A percentile compares a stretch with the other conserved stretches of the same genome.
Conservation (phyloP, 805 yeast genomes). For the Candida sanyiensis region DNA sequence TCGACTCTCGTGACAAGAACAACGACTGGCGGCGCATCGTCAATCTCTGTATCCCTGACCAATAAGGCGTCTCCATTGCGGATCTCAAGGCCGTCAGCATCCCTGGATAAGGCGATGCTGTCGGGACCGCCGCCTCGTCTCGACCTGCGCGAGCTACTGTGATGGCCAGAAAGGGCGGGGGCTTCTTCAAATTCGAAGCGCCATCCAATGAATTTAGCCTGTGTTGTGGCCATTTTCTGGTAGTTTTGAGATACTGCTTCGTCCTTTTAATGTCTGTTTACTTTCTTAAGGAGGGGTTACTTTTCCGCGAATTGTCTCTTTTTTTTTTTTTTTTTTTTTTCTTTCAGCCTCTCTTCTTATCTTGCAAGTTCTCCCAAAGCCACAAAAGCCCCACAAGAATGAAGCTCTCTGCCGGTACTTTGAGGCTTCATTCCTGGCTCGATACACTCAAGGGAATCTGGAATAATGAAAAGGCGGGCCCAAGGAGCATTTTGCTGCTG, state of each 20-base stretch:
- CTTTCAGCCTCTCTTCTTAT: no score
- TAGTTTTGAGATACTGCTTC: background rate
- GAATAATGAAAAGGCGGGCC: background rate
- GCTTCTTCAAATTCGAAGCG: conserved; percentile 13
- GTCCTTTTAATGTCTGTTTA: background rate
- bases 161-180: background rate
- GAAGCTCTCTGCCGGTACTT: background rate
- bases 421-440: no score
- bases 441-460: no score
- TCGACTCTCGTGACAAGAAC: conserved; percentile 47
- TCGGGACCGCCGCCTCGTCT: conserved; percentile 15
- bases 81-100: conserved; percentile 42
- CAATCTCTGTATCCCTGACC: conserved; percentile 29
- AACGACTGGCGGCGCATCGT: conserved; percentile 31
- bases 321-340: no score
- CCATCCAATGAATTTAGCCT: conserved; percentile 22
- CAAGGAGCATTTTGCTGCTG: conserved; percentile 2
- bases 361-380: no score
- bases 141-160: background rate
- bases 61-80: conserved; percentile 50
- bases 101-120: conserved; percentile 30
- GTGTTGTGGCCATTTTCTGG: conserved; percentile 18
- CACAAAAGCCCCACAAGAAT: background rate
- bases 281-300: background rate
- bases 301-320: no score